phyloP scores from a whole-genome alignment of 176 grass and related monocot species.

The Rhynchospora tenuis region DNA sequence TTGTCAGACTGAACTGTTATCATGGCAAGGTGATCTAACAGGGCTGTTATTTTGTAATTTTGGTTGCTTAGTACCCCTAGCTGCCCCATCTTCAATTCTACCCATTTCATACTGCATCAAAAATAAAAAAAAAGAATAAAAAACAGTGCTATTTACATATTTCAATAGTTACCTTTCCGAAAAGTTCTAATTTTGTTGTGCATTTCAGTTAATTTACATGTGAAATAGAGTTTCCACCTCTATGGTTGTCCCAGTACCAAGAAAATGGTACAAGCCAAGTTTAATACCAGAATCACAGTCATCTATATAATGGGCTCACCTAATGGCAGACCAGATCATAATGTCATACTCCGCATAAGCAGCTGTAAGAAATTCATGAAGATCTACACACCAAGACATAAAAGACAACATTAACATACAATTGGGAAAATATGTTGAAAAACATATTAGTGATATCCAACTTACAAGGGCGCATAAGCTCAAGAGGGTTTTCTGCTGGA shows the following conservation, averaged over 20 bases:
- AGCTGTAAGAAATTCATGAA: conserved; percentile 91
- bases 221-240: background rate
- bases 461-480: conserved; percentile 98
- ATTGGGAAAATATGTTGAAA: background rate
- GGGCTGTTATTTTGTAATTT: conserved; percentile 92
- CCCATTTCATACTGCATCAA: conserved; percentile 93
- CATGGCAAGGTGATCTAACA: conserved; percentile 97
- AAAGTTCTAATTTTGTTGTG: background rate
- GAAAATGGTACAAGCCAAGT: background rate
- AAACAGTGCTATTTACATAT: background rate
- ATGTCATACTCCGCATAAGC: conserved; percentile 91
- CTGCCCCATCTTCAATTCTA: conserved; percentile 90
- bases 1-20: conserved; percentile 90
- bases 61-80: conserved; percentile 80
- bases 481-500: conserved; percentile 72
- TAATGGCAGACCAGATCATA: conserved; percentile 97
- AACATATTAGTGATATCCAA: conserved; percentile 1
- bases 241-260: background rate
- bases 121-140: conserved; percentile 14
- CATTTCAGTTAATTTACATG: background rate
- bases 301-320: no score
- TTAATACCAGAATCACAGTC: no score
- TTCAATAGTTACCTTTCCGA: background rate
- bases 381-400: conserved; percentile 45
- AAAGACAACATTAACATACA: background rate